Percentiles rank a stretch among this genome's conserved stretches.
Evolutionary conservation across 495 filamentous ascomycete genomes (phyloP).

Genomic region (Chaetomium cochliodes): DNA sequence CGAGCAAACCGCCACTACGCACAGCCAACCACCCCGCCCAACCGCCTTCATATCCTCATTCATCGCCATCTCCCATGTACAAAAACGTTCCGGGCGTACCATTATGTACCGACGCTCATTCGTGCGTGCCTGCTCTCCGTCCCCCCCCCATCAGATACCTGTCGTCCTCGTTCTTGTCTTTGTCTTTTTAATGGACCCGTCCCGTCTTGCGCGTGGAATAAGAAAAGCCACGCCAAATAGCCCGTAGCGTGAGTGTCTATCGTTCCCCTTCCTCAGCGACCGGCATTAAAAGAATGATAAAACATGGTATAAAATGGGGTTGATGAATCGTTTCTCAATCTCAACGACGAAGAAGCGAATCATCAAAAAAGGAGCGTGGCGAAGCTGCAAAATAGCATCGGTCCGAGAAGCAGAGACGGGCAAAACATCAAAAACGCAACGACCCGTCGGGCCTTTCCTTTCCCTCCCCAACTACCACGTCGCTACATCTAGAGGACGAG

Average conservation of each 20-base stretch:
- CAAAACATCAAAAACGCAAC: not conserved
- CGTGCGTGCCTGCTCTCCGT: not conserved
- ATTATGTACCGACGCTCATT: not conserved
- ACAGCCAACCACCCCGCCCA: not conserved
- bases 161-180: not conserved
- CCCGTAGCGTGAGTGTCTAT: not conserved
- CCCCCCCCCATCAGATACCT: not conserved
- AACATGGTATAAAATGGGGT: not conserved
- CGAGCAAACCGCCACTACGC: not conserved
- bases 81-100: not conserved
- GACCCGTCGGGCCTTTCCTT: not conserved
- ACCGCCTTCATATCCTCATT: not conserved
- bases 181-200: not conserved
- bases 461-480: not conserved
- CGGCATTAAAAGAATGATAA: slow-evolving; percentile 17
- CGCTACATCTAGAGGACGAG: slow-evolving; percentile 32
- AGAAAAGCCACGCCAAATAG: not conserved
- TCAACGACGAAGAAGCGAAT: not conserved
- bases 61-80: slow-evolving; percentile 3
- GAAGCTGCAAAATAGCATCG: slow-evolving; percentile 31
- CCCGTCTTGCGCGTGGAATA: not conserved
- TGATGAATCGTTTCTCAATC: not conserved
- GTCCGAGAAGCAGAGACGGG: slow-evolving; percentile 7
- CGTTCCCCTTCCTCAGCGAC: not conserved
- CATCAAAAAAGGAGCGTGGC: slow-evolving; percentile 26